phyloP scores from a whole-genome alignment of 768 basidiomycete genomes.

The Fibroporia radiculosa region DNA sequence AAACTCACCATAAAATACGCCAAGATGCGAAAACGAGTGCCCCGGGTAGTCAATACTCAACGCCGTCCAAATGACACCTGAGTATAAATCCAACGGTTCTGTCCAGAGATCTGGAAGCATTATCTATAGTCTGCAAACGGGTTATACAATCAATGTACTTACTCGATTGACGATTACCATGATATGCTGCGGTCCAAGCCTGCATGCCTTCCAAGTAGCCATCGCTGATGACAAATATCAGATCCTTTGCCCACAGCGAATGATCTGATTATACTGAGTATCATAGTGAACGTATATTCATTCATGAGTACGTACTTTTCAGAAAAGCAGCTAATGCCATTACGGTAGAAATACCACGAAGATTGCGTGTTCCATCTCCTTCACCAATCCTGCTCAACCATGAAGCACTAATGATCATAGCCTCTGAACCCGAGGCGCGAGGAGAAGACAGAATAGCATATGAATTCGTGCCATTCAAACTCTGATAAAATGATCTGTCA shows the following conservation, averaged over 20 bases:
- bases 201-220: slow-evolving; percentile 88
- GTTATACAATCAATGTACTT: slow-evolving; percentile 10
- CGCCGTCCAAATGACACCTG: slow-evolving; percentile 94
- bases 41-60: slow-evolving; percentile 93
- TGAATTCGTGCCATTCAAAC: slow-evolving; percentile 68
- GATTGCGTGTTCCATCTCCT: slow-evolving; percentile 55
- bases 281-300: background rate
- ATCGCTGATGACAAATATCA: slow-evolving; percentile 85
- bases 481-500: slow-evolving; percentile 1
- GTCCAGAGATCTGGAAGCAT: slow-evolving; percentile 61
- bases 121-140: background rate
- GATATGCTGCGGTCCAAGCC: slow-evolving; percentile 84
- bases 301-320: slow-evolving; percentile 46
- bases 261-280: slow-evolving; percentile 41
- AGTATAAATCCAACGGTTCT: slow-evolving; percentile 53
- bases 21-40: slow-evolving; percentile 93
- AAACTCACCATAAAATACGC: slow-evolving; percentile 85
- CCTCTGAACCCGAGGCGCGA: slow-evolving; percentile 87
- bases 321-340: slow-evolving; percentile 79
- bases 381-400: slow-evolving; percentile 70
- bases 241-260: slow-evolving; percentile 92
- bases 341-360: slow-evolving; percentile 82
- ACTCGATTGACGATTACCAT: slow-evolving; percentile 64
- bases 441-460: slow-evolving; percentile 81
- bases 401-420: slow-evolving; percentile 86